Percentiles rank a stretch among this genome's conserved stretches.
phyloP scores from a whole-genome alignment of 331 rosid genomes.

The Ulmus americana region DNA sequence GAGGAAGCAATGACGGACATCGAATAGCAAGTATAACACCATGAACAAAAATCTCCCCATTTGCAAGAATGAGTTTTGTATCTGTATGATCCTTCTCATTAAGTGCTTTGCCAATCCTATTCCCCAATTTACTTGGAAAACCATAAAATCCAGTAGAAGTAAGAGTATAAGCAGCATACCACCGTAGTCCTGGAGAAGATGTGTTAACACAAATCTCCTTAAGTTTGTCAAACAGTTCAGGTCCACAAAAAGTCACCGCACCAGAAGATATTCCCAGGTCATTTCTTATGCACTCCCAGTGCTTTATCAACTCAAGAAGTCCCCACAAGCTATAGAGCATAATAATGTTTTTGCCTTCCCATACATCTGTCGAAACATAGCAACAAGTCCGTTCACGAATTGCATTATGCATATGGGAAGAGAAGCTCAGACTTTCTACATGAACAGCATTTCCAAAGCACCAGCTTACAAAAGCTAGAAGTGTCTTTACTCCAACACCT shows the following conservation, averaged over 20 bases:
- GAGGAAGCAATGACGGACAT: conserved; percentile 72
- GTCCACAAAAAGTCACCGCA: conserved; percentile 29
- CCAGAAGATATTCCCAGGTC: conserved; percentile 21
- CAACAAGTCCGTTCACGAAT: conserved; percentile 55
- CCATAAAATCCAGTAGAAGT: conserved; percentile 68
- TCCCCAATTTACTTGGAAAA: conserved; percentile 61
- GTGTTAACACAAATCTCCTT: conserved; percentile 40
- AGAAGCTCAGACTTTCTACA: conserved; percentile 36
- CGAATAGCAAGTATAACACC: conserved; percentile 61
- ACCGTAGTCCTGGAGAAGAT: conserved; percentile 53
- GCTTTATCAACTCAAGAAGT: conserved; percentile 57
- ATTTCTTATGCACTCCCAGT: conserved; percentile 29
- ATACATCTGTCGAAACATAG: conserved; percentile 44
- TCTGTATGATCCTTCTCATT: conserved; percentile 51
- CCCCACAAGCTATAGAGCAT: conserved; percentile 64
- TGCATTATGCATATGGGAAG: conserved; percentile 48
- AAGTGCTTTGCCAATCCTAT: conserved; percentile 56
- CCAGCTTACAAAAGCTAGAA: conserved; percentile 45
- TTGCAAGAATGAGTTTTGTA: conserved; percentile 42
- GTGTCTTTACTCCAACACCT: conserved; percentile 34
- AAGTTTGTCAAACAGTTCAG: conserved; percentile 45
- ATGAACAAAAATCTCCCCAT: conserved; percentile 52
- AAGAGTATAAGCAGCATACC: conserved; percentile 66
- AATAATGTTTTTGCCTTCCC: conserved; percentile 70
- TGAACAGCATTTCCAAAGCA: conserved; percentile 41